Conservation (phyloP, 768 basidiomycete genomes). For the Collybia sordida region DNA sequence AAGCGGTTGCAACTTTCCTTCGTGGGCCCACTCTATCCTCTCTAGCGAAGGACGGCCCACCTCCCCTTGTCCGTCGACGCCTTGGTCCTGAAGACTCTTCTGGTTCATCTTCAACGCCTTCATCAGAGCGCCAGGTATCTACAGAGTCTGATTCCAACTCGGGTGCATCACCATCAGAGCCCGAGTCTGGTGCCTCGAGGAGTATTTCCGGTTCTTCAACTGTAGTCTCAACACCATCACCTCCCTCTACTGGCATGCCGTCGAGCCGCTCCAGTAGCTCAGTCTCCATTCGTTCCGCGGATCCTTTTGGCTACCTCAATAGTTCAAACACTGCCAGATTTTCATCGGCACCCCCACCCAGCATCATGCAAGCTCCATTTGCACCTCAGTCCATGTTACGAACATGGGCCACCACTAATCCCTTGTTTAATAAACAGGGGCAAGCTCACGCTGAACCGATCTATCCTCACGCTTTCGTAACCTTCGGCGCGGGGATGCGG, state of each 20-base stretch:
- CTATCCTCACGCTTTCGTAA: conserved; percentile 74
- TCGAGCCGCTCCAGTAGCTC: conserved; percentile 6
- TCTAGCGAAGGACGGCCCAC: conserved; percentile 24
- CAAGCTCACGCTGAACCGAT: conserved; percentile 56
- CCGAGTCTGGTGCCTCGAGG: conserved; percentile 10
- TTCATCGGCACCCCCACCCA: conserved; percentile 22
- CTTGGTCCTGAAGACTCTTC: conserved; percentile 18
- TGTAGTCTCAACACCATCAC: conserved; percentile 27
- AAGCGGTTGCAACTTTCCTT: conserved; percentile 50
- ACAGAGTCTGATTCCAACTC: conserved; percentile 16
- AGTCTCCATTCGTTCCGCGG: conserved; percentile 27
- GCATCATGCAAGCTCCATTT: conserved; percentile 26
- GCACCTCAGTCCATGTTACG: conserved; percentile 35
- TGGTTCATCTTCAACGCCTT: not conserved
- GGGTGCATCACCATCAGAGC: conserved; percentile 15
- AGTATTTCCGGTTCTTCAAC: conserved; percentile 21
- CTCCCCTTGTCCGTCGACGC: conserved; percentile 35
- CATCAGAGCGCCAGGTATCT: conserved; percentile 11
- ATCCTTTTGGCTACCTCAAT: conserved; percentile 65
- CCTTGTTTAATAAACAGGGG: conserved; percentile 28
- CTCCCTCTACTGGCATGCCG: conserved; percentile 7
- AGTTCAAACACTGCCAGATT: conserved; percentile 29
- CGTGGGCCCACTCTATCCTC: conserved; percentile 27
- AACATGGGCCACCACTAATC: conserved; percentile 30
- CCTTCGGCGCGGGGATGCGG: conserved; percentile 82